Base-by-base conservation (phyloP, 352 stramenopile genomes). In the Pythium coloratum region DNA sequence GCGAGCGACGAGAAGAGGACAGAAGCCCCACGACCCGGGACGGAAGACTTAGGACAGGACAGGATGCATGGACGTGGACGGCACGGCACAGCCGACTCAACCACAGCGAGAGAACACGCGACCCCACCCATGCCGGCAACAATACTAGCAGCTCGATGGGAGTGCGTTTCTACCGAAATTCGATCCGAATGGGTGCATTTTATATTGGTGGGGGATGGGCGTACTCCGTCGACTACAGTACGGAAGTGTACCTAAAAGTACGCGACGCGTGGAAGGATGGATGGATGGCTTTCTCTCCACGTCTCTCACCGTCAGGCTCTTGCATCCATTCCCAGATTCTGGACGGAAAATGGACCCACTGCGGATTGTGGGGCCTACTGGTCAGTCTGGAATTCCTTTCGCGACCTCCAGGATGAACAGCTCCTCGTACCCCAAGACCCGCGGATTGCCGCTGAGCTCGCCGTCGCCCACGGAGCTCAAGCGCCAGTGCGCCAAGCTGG, bases 401-500 rank as follows among this genome's bases (percentile, higher is more conserved):
- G 32, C 24, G 50, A 30, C 20, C 26, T 36, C 32, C 4, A 6
- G 9, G 10, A 57, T 34, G 26, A 57, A 40, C 50, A 57, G 28
- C 32, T 34, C 30, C 6, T 49, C 33, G 30, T 46, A n/a, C 34
- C 32, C 55, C 18, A 40, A 47, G 33, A 28, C 62, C 20, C 62
- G 33, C 33, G 20, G 42, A 2, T 18, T 47, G 42, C 40, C 47
- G 12, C 32, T 28, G 24, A 63, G 12, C 6, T 3, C 38, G 20
- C 30, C 20, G 9, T 50, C 51, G 56, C 4, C 20, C 12, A 16
- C 28, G 8, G 59, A 67, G 6, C 61, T 73, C 9, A 9, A 47
- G 28, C 61, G 46, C 8, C 56, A 66, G n/a, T 56, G 57, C 7
- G 55, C 40, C 13, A 68, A 62, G 67, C 47, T 73, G 34, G 60